These are phyloP conservation scores for Hymenoscyphus fraxineus DNA, from an alignment of 2,329 filamentous ascomycete genomes.

Conservation along the genomic window DNA sequence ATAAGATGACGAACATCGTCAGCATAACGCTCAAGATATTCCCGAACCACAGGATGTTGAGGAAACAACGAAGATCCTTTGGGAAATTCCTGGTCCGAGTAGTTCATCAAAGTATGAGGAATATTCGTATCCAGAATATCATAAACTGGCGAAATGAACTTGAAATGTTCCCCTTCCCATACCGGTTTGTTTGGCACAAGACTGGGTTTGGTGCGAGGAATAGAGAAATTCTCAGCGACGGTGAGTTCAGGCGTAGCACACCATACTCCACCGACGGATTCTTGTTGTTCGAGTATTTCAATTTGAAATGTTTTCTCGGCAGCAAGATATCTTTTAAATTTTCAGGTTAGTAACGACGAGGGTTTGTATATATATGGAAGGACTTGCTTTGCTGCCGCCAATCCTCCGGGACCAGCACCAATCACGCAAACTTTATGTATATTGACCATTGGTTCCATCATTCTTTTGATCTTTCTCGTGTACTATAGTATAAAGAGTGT, in stretches of 20 bases:
- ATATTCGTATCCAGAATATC: slow-evolving; percentile 1
- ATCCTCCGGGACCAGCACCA: background rate
- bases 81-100: slow-evolving; percentile 1
- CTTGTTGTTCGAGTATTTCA: background rate
- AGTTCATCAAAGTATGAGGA: slow-evolving; percentile 4
- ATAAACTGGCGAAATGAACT: slow-evolving; percentile 2
- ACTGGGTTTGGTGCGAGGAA: slow-evolving; percentile 1
- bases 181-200: background rate
- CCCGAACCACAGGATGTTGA: background rate
- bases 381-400: background rate
- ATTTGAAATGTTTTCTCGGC: background rate
- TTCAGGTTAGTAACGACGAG: background rate
- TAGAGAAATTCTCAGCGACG: background rate
- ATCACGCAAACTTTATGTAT: background rate
- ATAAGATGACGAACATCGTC: background rate
- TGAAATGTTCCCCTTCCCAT: background rate
- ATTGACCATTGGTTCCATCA: background rate
- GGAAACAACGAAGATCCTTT: slow-evolving; percentile 2
- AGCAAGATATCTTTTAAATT: background rate
- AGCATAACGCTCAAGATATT: slow-evolving; percentile 1
- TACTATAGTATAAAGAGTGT: background rate
- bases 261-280: background rate
- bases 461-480: background rate
- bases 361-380: background rate
- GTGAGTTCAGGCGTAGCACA: background rate